These are phyloP conservation scores for Wallacemonas sp. DNA, from an alignment of 208 protist genomes.

Conservation along the genomic window DNA sequence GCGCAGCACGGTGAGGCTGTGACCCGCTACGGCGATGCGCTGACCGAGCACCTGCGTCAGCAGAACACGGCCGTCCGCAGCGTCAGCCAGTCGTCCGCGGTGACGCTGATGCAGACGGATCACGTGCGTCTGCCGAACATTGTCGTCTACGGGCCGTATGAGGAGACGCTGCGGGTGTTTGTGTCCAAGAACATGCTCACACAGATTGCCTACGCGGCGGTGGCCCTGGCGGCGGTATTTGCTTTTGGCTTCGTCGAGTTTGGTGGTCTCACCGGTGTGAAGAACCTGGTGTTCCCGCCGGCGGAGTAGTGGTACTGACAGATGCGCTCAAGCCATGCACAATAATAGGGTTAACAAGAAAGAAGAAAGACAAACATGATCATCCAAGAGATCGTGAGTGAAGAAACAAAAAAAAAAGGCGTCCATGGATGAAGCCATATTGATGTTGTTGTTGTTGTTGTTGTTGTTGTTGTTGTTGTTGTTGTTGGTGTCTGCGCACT, in stretches of 20 bases:
- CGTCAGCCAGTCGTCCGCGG: slow-evolving; percentile 10
- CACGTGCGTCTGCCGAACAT: slow-evolving; percentile 35
- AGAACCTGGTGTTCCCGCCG: slow-evolving; percentile 22
- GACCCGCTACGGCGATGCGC: slow-evolving; percentile 37
- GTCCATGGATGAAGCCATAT: too few species aligned
- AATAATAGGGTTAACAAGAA: not conserved
- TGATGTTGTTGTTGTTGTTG: too few species aligned
- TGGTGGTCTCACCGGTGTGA: slow-evolving; percentile 31
- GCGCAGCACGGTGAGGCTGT: slow-evolving; percentile 32
- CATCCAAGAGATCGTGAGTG: too few species aligned
- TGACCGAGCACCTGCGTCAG: slow-evolving; percentile 58
- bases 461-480: too few species aligned
- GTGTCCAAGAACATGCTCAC: slow-evolving; percentile 39
- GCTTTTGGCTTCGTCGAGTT: slow-evolving; percentile 57
- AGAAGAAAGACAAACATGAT: not conserved
- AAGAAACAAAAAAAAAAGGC: too few species aligned
- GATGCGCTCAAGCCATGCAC: too few species aligned
- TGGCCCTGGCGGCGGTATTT: slow-evolving; percentile 29
- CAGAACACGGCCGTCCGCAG: slow-evolving; percentile 25
- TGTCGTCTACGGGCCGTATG: slow-evolving; percentile 60
- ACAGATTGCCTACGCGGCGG: slow-evolving; percentile 32
- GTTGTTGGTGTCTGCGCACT: too few species aligned
- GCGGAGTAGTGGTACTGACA: not conserved
- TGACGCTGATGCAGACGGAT: slow-evolving; percentile 26
- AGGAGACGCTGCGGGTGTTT: slow-evolving; percentile 58